These are phyloP conservation scores for Macroventuria anomochaeta DNA, from an alignment of 2,329 filamentous ascomycete species.

Conservation along the genomic window DNA sequence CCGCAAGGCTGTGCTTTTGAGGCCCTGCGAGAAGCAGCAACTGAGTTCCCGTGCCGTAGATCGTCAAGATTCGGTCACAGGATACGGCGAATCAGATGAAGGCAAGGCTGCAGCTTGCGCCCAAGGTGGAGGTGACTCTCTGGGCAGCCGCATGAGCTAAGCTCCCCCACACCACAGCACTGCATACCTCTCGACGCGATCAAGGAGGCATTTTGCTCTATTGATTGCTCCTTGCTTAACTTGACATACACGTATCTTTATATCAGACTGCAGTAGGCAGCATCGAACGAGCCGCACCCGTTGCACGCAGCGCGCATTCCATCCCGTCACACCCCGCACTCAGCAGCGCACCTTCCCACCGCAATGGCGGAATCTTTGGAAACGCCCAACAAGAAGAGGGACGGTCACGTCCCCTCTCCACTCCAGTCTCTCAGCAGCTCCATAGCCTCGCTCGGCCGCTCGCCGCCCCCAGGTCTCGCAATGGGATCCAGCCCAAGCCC, in stretches of 20 bases:
- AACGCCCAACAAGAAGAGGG: slow-evolving; percentile 29
- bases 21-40: slow-evolving; percentile 14
- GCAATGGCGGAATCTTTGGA: slow-evolving; percentile 40
- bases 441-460: slow-evolving; percentile 32
- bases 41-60: slow-evolving; percentile 15
- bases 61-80: slow-evolving; percentile 17
- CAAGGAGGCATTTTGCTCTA: not conserved
- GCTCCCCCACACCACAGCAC: slow-evolving; percentile 23
- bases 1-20: slow-evolving; percentile 20
- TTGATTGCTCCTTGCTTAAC: not conserved
- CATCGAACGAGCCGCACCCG: slow-evolving; percentile 1
- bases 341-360: slow-evolving; percentile 16
- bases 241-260: not conserved
- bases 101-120: slow-evolving; percentile 26
- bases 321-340: slow-evolving; percentile 28
- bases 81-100: slow-evolving; percentile 32
- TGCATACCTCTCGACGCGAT: slow-evolving; percentile 1
- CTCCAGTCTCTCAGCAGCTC: slow-evolving; percentile 37
- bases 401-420: slow-evolving; percentile 21
- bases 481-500: slow-evolving; percentile 41
- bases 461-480: slow-evolving; percentile 32
- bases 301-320: slow-evolving; percentile 11
- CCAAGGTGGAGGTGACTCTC: slow-evolving; percentile 20
- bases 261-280: not conserved
- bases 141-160: slow-evolving; percentile 24